Evolutionary conservation across 148 eudicot genomes (phyloP).

Genomic region (Cornus kousa): DNA sequence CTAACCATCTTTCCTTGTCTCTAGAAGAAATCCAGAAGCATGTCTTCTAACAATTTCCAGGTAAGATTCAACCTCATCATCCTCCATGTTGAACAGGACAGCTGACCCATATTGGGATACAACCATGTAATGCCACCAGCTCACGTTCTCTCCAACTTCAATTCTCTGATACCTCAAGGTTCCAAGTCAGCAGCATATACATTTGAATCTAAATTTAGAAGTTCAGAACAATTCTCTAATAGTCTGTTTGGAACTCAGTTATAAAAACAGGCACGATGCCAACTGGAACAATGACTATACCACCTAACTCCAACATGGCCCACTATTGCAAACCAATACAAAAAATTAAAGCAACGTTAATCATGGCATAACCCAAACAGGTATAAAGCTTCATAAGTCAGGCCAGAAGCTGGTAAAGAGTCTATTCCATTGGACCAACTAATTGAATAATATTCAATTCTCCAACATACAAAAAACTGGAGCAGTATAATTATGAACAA

Average conservation of each 20-base stretch:
- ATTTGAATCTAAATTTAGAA: not conserved
- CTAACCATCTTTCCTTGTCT: conserved; percentile 83
- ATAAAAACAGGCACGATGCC: not conserved
- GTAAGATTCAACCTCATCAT: conserved; percentile 76
- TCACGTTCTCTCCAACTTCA: conserved; percentile 24
- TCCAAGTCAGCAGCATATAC: not conserved
- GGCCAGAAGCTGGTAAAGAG: too few species aligned
- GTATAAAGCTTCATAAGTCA: not conserved
- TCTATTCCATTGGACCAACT: not conserved
- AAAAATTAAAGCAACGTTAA: not conserved
- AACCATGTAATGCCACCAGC: conserved; percentile 65
- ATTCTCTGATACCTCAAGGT: conserved; percentile 47
- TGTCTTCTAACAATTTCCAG: conserved; percentile 69
- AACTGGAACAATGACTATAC: not conserved
- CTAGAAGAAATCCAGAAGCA: conserved; percentile 79
- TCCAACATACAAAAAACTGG: too few species aligned
- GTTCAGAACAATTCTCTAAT: not conserved
- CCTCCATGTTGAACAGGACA: conserved; percentile 77
- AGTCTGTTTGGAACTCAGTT: not conserved
- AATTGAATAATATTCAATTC: too few species aligned
- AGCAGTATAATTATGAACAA: not conserved
- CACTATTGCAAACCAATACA: not conserved
- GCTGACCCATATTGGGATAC: conserved; percentile 93
- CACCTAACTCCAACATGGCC: not conserved
- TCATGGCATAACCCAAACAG: not conserved